Evolutionary conservation across 768 basidiomycete genomes (phyloP).

Genomic region (Candolleomyces aberdarensis): DNA sequence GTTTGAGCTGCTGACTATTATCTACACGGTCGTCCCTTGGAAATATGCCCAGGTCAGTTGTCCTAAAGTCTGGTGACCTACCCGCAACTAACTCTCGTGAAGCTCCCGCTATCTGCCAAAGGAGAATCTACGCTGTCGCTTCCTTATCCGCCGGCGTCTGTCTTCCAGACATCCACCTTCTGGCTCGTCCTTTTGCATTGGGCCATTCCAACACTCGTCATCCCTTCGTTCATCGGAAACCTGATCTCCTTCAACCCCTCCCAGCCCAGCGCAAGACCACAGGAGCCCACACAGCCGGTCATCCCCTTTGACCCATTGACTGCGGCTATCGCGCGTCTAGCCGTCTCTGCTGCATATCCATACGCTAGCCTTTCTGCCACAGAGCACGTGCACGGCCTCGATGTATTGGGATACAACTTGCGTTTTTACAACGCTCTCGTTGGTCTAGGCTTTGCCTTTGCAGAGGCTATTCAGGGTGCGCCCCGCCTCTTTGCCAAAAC

Average conservation of each 20-base stretch:
- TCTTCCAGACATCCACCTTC: slow-evolving; percentile 45
- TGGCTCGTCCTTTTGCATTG: slow-evolving; percentile 60
- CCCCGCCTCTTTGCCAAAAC: slow-evolving; percentile 35
- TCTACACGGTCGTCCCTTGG: slow-evolving; percentile 56
- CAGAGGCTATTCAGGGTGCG: slow-evolving; percentile 55
- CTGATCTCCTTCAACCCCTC: slow-evolving; percentile 61
- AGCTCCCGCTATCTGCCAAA: slow-evolving; percentile 27
- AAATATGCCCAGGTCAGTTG: slow-evolving; percentile 36
- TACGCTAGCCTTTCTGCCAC: slow-evolving; percentile 28
- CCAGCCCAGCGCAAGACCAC: slow-evolving; percentile 1
- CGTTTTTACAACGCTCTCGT: slow-evolving; percentile 55
- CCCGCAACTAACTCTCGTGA: neutral
- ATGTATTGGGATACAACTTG: slow-evolving; percentile 54
- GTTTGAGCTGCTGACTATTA: slow-evolving; percentile 51
- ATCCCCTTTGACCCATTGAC: slow-evolving; percentile 59
- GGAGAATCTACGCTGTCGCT: slow-evolving; percentile 25
- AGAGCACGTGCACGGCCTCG: slow-evolving; percentile 35
- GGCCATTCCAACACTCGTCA: slow-evolving; percentile 56
- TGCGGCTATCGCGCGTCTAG: slow-evolving; percentile 61
- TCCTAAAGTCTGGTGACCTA: neutral
- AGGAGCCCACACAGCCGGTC: slow-evolving; percentile 6
- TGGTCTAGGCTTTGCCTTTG: slow-evolving; percentile 62
- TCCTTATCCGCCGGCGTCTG: slow-evolving; percentile 46
- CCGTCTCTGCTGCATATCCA: slow-evolving; percentile 57
- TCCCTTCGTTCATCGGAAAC: slow-evolving; percentile 55